phyloP scores from a whole-genome alignment of 2,329 filamentous ascomycete species.

The Orbilia oligospora region DNA sequence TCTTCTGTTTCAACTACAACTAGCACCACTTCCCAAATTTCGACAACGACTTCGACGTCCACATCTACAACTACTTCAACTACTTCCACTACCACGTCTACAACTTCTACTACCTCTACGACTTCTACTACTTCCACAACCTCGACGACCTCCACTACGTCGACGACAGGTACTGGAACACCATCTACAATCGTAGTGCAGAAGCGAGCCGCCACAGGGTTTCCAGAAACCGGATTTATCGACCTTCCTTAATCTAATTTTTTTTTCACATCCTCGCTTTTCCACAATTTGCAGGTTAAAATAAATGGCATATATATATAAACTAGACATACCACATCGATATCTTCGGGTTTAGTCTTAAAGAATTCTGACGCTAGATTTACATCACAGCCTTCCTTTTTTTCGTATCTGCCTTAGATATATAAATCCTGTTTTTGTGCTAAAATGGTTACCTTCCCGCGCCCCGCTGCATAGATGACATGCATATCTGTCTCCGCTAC shows the following conservation, averaged over 20 bases:
- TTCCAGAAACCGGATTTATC: background rate
- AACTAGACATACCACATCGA: background rate
- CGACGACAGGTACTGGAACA: conserved; percentile 31
- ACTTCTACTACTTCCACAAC: conserved; percentile 29
- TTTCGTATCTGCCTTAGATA: no score
- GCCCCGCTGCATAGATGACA: conserved; percentile 7
- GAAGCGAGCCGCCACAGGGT: conserved; percentile 11
- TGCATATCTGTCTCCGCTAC: background rate
- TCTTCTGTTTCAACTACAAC: conserved; percentile 23
- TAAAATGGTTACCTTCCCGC: background rate
- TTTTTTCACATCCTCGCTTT: background rate
- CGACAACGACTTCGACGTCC: conserved; percentile 34
- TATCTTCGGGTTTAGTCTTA: background rate
- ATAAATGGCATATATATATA: background rate
- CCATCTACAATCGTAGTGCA: conserved; percentile 41
- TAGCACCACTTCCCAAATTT: conserved; percentile 25
- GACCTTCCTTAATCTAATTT: conserved; percentile 7
- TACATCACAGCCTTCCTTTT: background rate
- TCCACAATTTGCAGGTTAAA: background rate
- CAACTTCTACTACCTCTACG: conserved; percentile 30
- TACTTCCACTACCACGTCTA: conserved; percentile 32
- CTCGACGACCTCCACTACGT: conserved; percentile 19
- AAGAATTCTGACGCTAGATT: background rate
- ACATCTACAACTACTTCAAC: conserved; percentile 44
- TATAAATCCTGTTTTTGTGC: background rate